A percentile compares a stretch with the other conserved stretches of the same genome.
phyloP scores from a whole-genome alignment of 2,329 filamentous ascomycete species.

The Cordyceps javanica region DNA sequence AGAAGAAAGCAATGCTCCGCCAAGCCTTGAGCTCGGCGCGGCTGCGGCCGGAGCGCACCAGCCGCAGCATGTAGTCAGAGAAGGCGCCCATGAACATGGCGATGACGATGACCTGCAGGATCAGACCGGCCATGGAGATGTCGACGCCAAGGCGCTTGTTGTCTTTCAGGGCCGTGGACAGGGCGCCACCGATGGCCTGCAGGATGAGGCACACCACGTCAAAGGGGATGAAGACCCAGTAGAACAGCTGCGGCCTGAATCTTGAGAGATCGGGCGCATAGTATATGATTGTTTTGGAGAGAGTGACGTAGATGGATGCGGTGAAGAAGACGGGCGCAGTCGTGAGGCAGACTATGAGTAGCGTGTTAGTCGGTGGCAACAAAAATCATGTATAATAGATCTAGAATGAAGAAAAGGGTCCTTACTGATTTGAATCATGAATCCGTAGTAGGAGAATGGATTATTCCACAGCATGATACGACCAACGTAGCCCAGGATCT shows the following conservation, averaged over 20 bases:
- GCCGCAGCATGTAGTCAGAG: slow-evolving; percentile 43
- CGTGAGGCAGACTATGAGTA: slow-evolving; percentile 46
- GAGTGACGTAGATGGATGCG: slow-evolving; percentile 61
- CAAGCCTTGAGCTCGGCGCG: slow-evolving; percentile 19
- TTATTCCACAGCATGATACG: slow-evolving; percentile 52
- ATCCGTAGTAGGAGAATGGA: slow-evolving; percentile 52
- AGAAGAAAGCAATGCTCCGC: slow-evolving; percentile 40
- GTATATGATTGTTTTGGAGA: slow-evolving; percentile 38
- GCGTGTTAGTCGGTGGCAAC: background rate
- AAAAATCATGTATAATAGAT: background rate
- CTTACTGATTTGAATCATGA: slow-evolving; percentile 59
- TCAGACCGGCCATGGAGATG: slow-evolving; percentile 45
- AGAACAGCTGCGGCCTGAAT: slow-evolving; percentile 36
- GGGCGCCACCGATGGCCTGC: slow-evolving; percentile 51
- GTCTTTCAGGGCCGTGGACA: slow-evolving; percentile 34
- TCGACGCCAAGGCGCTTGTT: slow-evolving; percentile 34
- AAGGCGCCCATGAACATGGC: slow-evolving; percentile 44
- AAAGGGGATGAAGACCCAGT: slow-evolving; percentile 48
- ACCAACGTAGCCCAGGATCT: slow-evolving; percentile 58
- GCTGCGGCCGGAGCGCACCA: slow-evolving; percentile 24
- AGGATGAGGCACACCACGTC: slow-evolving; percentile 51
- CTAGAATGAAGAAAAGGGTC: background rate
- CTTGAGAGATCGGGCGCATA: slow-evolving; percentile 35
- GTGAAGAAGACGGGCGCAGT: slow-evolving; percentile 42
- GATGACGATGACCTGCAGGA: slow-evolving; percentile 52